Conservation (phyloP, 805 yeast genomes). For the Kuraishia hungarica region DNA sequence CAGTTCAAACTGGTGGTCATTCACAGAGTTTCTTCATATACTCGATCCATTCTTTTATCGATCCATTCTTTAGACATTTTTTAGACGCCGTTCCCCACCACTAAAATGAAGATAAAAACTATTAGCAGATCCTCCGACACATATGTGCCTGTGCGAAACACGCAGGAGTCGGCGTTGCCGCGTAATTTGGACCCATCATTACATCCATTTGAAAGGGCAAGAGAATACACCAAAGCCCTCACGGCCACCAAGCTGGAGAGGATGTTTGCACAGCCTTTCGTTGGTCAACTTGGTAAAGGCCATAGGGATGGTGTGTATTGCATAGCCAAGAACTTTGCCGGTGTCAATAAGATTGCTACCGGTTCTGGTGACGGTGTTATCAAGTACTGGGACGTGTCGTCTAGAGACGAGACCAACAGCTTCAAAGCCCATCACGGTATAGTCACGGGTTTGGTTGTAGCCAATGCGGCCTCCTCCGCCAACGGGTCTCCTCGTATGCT, state of each 20-base stretch:
- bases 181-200: conserved; percentile 88
- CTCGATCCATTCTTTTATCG: no score
- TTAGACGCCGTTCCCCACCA: no score
- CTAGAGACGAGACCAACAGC: conserved; percentile 65
- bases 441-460: conserved; percentile 66
- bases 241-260: conserved; percentile 94
- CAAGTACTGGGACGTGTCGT: conserved; percentile 87
- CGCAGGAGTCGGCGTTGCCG: conserved; percentile 81
- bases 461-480: conserved; percentile 23
- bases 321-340: conserved; percentile 68
- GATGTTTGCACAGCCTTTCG: conserved; percentile 95
- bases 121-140: conserved; percentile 84
- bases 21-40: no score
- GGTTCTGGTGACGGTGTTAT: conserved; percentile 95
- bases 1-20: no score
- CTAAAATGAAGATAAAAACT: conserved; percentile 71
- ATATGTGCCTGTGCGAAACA: conserved; percentile 85
- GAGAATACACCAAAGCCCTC: conserved; percentile 91
- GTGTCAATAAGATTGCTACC: conserved; percentile 70
- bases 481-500: conserved; percentile 50
- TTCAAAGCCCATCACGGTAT: conserved; percentile 87
- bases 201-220: conserved; percentile 95
- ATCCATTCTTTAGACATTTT: no score
- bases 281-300: conserved; percentile 91
- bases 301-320: conserved; percentile 92